Base-by-base conservation (phyloP, 2,329 filamentous ascomycete species). In the Fusarium abutilonis region DNA sequence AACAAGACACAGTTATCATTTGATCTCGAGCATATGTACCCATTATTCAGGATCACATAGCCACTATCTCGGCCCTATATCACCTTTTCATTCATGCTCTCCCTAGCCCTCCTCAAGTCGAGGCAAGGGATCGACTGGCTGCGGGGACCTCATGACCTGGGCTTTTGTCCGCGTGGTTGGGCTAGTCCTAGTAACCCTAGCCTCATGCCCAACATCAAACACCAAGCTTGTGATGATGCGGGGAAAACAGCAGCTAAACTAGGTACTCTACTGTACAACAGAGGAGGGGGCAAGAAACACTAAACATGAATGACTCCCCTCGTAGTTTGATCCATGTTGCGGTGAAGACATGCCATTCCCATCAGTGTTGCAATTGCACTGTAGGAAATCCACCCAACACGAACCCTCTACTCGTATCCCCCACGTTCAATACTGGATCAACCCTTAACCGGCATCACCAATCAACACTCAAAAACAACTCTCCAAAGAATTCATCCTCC, bases 131-230 rank as follows among this genome's bases (percentile, higher is more conserved):
- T 50, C 32, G 13, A 26, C 17, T 54, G 47, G 26, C 41, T 52
- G 39, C 60, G 38, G 43, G 40, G 39, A 59, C 51, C 61, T 64
- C 61, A 64, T 64, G 61, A 64, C 51, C 60, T 52, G 31, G 11
- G 19, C 52, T 39, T 40, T 41, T 56, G 60, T 52, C 57, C 59
- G 52, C 59, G 60, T 64, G 55, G 48, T 54, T 51, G 48, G 53
- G 52, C 47, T 45, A 46, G 48, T 42, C 39, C 28, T 28, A 4
- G 26, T 28, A 19, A 19, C 19, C 19, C 26, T 55, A 63, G 55
- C 48, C 60, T 63, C 51, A 61, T 61, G 58, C 58, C 58, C 40
- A 60, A 60, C 56, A 60, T 60, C 42, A 44, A 44, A 34, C 32
- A 41, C 47, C 44, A 48, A 52, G 39, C 55, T 52, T 59, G 52